Percentiles rank a stretch among this genome's conserved stretches.
Evolutionary conservation across 2,329 filamentous ascomycete genomes (phyloP).

Genomic region (Trichophyton schoenleinii): DNA sequence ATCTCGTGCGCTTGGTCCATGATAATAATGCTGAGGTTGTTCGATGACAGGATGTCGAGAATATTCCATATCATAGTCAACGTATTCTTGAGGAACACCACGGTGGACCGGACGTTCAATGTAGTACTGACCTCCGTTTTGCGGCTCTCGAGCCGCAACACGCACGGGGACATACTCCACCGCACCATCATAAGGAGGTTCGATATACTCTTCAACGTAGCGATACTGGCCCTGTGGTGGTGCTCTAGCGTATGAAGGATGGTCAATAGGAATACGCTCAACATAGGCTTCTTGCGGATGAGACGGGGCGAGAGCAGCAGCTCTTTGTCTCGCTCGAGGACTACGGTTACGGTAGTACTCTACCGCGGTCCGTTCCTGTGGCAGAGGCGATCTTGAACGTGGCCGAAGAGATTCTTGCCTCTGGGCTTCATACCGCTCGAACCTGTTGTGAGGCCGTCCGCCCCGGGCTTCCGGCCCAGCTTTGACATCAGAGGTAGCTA

Average conservation of each 20-base stretch:
- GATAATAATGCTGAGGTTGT: slow-evolving; percentile 13
- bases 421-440: slow-evolving; percentile 19
- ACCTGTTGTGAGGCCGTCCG: slow-evolving; percentile 18
- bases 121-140: slow-evolving; percentile 15
- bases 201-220: slow-evolving; percentile 17
- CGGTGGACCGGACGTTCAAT: slow-evolving; percentile 16
- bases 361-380: slow-evolving; percentile 11
- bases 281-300: slow-evolving; percentile 14
- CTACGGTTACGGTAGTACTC: slow-evolving; percentile 21
- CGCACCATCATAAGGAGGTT: slow-evolving; percentile 14
- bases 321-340: slow-evolving; percentile 10
- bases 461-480: slow-evolving; percentile 7
- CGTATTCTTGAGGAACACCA: slow-evolving; percentile 14
- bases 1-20: slow-evolving; percentile 8
- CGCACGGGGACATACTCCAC: slow-evolving; percentile 20
- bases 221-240: slow-evolving; percentile 15
- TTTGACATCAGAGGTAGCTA: slow-evolving; percentile 13
- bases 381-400: slow-evolving; percentile 19
- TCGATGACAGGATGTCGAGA: slow-evolving; percentile 13
- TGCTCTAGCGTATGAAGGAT: slow-evolving; percentile 11
- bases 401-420: slow-evolving; percentile 17
- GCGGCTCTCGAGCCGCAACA: slow-evolving; percentile 13
- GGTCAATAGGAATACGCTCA: slow-evolving; percentile 13
- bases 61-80: slow-evolving; percentile 15
- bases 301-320: slow-evolving; percentile 9